Evolutionary conservation across 129 eudicot genomes (phyloP), one percentile per base, ranked within the genome.

Genomic region (Centrapalus pauciflorus): DNA sequence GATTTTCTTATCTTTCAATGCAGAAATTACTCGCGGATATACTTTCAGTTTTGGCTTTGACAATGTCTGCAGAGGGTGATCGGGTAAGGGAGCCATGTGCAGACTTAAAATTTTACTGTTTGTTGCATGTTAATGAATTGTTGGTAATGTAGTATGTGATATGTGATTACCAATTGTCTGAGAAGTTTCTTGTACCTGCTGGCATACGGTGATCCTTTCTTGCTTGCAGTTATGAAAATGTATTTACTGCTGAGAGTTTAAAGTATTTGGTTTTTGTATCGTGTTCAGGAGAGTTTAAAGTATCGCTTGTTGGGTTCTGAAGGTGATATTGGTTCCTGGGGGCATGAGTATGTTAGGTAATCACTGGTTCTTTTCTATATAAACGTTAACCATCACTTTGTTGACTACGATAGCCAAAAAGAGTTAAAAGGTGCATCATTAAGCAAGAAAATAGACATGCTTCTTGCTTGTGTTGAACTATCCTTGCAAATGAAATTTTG

Each of bases 301-400:
- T 94, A 86, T 76, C 83, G 97, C 28, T 73, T 94, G 56, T 66
- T 94, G 81, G 99, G 99, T 56, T 94, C 99, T 72, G 90, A 89
- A 80, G 99, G 97, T 72, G 97, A 94, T 77, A 94, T 94, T 71
- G 95, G 95, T 58, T 94, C 95, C 21, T 94, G 99, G 99, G 99
- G 99, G n/a, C 97, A 94, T 77, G 97, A 94, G 73, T 94, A 94
- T 82, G 95, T 94, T 43, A 89, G 99, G 99, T 94, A 59, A 76
- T 77, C 57, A 76, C 66, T 59, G 20, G 37, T 55, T 23, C 4
- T 43, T 61, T 51, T 20, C 8, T 37, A 0, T 70, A 5, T 37
- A 61, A 51, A 51, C 33, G 23, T 12, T 50, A 41, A 38, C 54
- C 28, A 50, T 50, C 7, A 38, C 24, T 40, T 28, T 30, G 17